A percentile compares a stretch with the other conserved stretches of the same genome.
These are phyloP conservation scores for Serendipita sp. DNA, from an alignment of 768 basidiomycete species.

Conservation along the genomic window DNA sequence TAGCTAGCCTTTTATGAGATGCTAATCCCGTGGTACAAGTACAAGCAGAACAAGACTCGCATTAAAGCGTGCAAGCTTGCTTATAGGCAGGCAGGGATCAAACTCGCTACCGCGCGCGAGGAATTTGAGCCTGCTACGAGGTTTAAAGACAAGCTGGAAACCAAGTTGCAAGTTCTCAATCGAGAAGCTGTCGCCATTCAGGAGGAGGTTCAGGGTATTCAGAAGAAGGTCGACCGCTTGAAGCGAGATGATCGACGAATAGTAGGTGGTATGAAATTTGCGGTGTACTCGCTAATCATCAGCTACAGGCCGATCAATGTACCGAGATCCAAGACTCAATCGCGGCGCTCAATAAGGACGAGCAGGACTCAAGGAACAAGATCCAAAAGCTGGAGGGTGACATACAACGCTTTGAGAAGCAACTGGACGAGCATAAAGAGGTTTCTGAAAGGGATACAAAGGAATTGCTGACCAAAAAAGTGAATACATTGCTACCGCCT, in stretches of 20 bases:
- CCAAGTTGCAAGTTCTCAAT: background rate
- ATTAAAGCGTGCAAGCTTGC: background rate
- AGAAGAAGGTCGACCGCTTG: slow-evolving; percentile 33
- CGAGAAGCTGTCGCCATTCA: slow-evolving; percentile 14
- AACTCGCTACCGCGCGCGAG: background rate
- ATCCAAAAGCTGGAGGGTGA: slow-evolving; percentile 41
- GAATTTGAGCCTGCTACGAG: background rate
- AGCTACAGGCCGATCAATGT: background rate
- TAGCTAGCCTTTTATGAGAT: slow-evolving; percentile 53
- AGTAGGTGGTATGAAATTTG: background rate
- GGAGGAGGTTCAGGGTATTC: slow-evolving; percentile 32
- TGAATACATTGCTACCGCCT: background rate
- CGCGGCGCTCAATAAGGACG: background rate
- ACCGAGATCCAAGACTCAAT: slow-evolving; percentile 12
- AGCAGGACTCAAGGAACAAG: slow-evolving; percentile 30
- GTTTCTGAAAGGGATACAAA: background rate
- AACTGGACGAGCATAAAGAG: slow-evolving; percentile 22
- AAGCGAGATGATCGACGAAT: slow-evolving; percentile 40
- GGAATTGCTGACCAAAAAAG: background rate
- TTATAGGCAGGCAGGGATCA: background rate
- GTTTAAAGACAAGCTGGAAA: background rate
- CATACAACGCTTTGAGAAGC: slow-evolving; percentile 30
- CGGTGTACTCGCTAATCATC: background rate
- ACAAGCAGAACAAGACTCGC: slow-evolving; percentile 4
- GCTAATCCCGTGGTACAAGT: slow-evolving; percentile 39